phyloP scores from a whole-genome alignment of 495 filamentous ascomycete genomes.

The Ascobolus immersus region DNA sequence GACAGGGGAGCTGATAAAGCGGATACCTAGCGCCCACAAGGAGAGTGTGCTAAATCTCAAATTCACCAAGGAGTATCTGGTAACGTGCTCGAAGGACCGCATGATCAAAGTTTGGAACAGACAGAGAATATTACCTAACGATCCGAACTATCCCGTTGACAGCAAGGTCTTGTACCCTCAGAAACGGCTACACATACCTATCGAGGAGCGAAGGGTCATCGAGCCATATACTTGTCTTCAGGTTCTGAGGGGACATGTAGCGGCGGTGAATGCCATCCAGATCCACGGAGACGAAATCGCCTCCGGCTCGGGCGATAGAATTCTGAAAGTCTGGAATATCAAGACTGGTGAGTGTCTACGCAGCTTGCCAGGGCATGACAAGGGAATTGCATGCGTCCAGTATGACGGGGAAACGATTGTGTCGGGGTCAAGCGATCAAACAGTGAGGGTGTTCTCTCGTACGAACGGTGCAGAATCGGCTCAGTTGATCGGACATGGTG shows the following conservation, averaged over 20 bases:
- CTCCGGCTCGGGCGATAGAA: slow-evolving; percentile 76
- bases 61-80: slow-evolving; percentile 71
- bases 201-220: slow-evolving; percentile 23
- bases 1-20: slow-evolving; percentile 53
- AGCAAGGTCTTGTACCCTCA: slow-evolving; percentile 15
- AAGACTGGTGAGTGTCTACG: slow-evolving; percentile 45
- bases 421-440: slow-evolving; percentile 82
- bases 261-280: slow-evolving; percentile 90
- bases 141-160: slow-evolving; percentile 37
- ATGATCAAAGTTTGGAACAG: slow-evolving; percentile 90
- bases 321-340: slow-evolving; percentile 84
- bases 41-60: slow-evolving; percentile 90
- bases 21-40: slow-evolving; percentile 45
- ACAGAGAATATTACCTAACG: slow-evolving; percentile 34
- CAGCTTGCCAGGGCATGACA: slow-evolving; percentile 64
- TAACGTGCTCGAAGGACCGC: slow-evolving; percentile 94
- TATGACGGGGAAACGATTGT: slow-evolving; percentile 93
- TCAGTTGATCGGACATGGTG: slow-evolving; percentile 50
- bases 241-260: slow-evolving; percentile 53
- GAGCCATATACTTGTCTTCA: slow-evolving; percentile 52
- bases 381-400: slow-evolving; percentile 93
- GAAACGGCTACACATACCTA: slow-evolving; percentile 10
- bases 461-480: slow-evolving; percentile 65
- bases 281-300: slow-evolving; percentile 68
- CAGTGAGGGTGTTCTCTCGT: slow-evolving; percentile 80